Percentiles rank a stretch among this genome's conserved stretches.
phyloP scores from a whole-genome alignment of 495 filamentous ascomycete species.

The Xanthoparmelia taractica region DNA sequence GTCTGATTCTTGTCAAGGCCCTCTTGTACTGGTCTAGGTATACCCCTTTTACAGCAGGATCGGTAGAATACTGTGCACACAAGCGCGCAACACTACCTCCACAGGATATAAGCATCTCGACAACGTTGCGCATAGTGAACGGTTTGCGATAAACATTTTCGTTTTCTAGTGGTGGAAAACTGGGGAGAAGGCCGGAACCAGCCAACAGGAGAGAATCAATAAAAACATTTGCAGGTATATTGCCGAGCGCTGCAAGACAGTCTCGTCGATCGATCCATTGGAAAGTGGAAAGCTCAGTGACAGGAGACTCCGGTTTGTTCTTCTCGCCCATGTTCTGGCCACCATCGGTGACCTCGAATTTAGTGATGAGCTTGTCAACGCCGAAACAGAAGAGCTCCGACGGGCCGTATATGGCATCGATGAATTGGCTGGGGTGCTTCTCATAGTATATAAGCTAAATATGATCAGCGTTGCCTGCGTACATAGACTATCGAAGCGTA shows the following conservation, averaged over 20 bases:
- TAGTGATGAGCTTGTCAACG: constrained; percentile 72
- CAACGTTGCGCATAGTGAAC: constrained; percentile 55
- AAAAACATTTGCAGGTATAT: constrained; percentile 64
- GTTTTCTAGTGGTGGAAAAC: constrained; percentile 67
- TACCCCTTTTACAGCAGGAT: constrained; percentile 57
- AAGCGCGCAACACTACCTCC: constrained; percentile 55
- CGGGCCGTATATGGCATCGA: constrained; percentile 74
- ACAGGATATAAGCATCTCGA: constrained; percentile 61
- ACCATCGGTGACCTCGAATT: constrained; percentile 44
- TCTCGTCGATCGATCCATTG: constrained; percentile 62
- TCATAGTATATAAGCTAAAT: constrained; percentile 73
- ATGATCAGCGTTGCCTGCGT: constrained; percentile 3
- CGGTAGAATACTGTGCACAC: constrained; percentile 63
- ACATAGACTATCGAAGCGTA: constrained; percentile 30
- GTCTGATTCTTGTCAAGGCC: constrained; percentile 74
- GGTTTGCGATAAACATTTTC: constrained; percentile 38
- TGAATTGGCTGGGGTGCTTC: constrained; percentile 55
- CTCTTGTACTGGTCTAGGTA: constrained; percentile 82
- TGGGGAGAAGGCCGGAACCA: constrained; percentile 69
- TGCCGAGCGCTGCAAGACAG: constrained; percentile 60
- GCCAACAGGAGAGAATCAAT: constrained; percentile 75
- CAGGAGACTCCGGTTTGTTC: constrained; percentile 3
- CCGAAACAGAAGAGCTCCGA: constrained; percentile 86
- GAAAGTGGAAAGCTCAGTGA: constrained; percentile 54
- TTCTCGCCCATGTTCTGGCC: background rate